Evolutionary conservation across 306 rosid species (phyloP), one percentile per base, ranked within the genome.

Genomic region (Fagus crenata): DNA sequence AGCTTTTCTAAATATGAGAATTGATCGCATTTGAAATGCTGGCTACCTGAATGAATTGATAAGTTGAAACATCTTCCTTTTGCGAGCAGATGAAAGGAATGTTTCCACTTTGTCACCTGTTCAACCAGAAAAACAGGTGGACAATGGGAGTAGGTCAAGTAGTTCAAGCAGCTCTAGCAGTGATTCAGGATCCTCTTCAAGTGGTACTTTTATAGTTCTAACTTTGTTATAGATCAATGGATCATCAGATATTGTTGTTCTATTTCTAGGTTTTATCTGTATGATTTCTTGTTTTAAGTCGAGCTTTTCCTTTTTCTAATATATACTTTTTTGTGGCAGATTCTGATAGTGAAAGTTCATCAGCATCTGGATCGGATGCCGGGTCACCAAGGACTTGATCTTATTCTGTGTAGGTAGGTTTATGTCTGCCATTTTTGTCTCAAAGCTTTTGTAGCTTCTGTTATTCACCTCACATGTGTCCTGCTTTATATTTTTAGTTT

Each of bases 161-260:
- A 95, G 99, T 83, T 90, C 97, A 74, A 88, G 96, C 91, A 89
- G 97, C 84, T 95, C 99, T 41, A 95, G 96, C 85, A 92, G 99
- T 70, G 98, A 85, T 86, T 95, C 99, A 63, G 97, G 96, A 64
- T 92, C 99, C 71, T 90, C 97, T 70, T 95, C 99, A 32, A 92
- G 96, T 82, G 99, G 99, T 95, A 95, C 76, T 67, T 77, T 49
- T 74, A n/a, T 40, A 49, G 41, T 69, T 37, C n/a, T 17, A 6
- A 49, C 35, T 74, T 67, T 54, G 14, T 35, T 77, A 1, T 65
- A 6, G 35, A 5, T 12, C 17, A n/a, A 1, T 65, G 2, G 35
- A 5, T 12, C 17, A n/a, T 18, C 39, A 17, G 22, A 43, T 71
- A n/a, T 80, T 12, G n/a, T 46, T 43, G 32, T 65, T 71, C 31